Evolutionary conservation across 176 grass and related monocot genomes (phyloP).

Genomic region (Secale cereale): DNA sequence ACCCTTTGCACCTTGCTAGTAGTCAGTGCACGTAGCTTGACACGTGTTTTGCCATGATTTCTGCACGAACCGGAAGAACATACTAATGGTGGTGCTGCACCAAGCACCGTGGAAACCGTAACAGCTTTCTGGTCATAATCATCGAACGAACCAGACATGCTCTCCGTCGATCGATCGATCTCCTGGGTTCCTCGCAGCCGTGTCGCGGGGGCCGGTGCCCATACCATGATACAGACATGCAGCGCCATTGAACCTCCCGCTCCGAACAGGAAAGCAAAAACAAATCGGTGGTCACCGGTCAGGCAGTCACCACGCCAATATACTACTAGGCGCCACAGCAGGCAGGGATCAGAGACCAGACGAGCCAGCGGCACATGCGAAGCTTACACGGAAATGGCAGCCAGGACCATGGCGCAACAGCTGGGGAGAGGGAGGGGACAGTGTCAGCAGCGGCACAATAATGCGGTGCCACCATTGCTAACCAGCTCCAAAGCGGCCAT

Average conservation of each 20-base stretch:
- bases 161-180: background rate
- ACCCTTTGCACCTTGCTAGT: too few species aligned
- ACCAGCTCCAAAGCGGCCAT: too few species aligned
- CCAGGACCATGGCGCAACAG: background rate
- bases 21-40: too few species aligned
- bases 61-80: too few species aligned
- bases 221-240: background rate
- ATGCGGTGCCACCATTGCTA: background rate
- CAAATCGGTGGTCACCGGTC: background rate
- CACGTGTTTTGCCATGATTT: too few species aligned
- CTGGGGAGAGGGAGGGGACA: background rate
- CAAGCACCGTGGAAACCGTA: background rate
- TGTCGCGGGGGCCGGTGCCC: background rate
- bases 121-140: background rate
- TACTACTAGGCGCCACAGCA: background rate
- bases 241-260: background rate
- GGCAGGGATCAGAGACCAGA: background rate
- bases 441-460: slow-evolving; percentile 19
- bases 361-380: slow-evolving; percentile 21
- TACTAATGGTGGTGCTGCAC: background rate
- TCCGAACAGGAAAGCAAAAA: background rate
- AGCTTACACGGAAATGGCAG: background rate
- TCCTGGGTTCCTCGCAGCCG: background rate
- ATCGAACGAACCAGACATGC: background rate
- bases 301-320: background rate